Evolutionary conservation across 1,284 basidiomycete species (phyloP), one percentile per base, ranked within the genome.

Genomic region (Ceratobasidium sp.): DNA sequence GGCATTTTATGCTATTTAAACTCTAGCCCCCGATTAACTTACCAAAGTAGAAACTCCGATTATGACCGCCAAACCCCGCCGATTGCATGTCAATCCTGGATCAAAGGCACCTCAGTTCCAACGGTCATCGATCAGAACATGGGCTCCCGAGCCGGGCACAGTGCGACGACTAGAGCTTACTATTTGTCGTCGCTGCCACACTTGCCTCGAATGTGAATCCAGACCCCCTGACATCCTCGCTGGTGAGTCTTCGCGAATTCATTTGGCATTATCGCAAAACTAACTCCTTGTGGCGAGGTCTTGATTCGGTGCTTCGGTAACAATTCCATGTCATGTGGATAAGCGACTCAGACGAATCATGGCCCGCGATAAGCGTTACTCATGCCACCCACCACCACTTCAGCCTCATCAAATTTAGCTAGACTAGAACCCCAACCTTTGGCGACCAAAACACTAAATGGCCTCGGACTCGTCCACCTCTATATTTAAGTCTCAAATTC

Each of bases 311-410:
- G 30, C 50, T 66, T 66, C 62, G 62, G 62, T 47, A 44, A 66
- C 62, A 41, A 16, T 21, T 39, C 25, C 29, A 25, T n/a, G 11
- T 23, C 39, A 30, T 8, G 47, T 54, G 62, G 62, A 66, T 66
- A 66, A 66, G 62, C 62, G n/a, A 16, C 16, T n/a, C 16, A 27
- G 33, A 46, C 62, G 62, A 66, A 66, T 66, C 62, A 66, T 29
- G 11, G 62, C 21, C 19, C 50, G 52, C 62, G 62, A 66, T 66
- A 66, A 66, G 62, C 33, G 33, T 36, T 36, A 36, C 33, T 5
- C 11, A 11, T 36, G 33, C 33, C 33, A 36, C 33, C 11, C 33
- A 36, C 33, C 33, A 36, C 52, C 7, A 46, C 29, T 7, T 36
- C 33, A 36, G 53, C 13, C 41, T 30, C 29, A 33, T 50, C 36